Evolutionary conservation across 345 rosid genomes (phyloP), one percentile per base, ranked within the genome.

Genomic region (Hevea brasiliensis): DNA sequence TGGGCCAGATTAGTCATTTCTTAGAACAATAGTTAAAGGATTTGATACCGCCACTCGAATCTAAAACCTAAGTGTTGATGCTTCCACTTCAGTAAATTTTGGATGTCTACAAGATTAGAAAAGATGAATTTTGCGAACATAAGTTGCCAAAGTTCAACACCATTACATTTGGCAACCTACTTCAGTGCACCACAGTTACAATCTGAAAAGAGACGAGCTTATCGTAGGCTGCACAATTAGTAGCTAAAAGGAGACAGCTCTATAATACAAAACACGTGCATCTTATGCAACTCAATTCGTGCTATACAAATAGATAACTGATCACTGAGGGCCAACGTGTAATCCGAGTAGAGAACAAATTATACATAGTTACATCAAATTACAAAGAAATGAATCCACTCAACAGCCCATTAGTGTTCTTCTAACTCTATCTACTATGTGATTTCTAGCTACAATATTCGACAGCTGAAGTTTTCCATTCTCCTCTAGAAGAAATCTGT

Each of bases 321-420:
- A 23, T 35, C 66, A 67, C 37, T 47, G 12, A 15, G 35, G 26
- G 70, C 20, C 54, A 47, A 12, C 51, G 2, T 12, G 20, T 27
- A 32, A 26, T 24, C 15, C 3, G 17, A n/a, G 23, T 17, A 8
- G 53, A 18, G 53, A 24, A 24, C 9, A 21, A 7, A 37, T 21
- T 57, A 53, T 50, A 18, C 44, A 40, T 1, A 51, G 32, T 9
- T 26, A 29, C 6, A 17, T 7, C 35, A 41, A 42, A 23, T 41
- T 1, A 63, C 65, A n/a, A 66, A 59, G 66, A 61, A 54, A 72
- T 40, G 68, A 13, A 60, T 12, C 10, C 29, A 21, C 76, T 91
- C 80, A 89, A 93, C 87, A 93, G 60, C 98, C 96, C 96, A 89
- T 91, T 53, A 93, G 73, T 24, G 89, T 73, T 85, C 92, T 84